phyloP scores from a whole-genome alignment of 2,329 filamentous ascomycete genomes.

The Aspergillus ochraceoroseus region DNA sequence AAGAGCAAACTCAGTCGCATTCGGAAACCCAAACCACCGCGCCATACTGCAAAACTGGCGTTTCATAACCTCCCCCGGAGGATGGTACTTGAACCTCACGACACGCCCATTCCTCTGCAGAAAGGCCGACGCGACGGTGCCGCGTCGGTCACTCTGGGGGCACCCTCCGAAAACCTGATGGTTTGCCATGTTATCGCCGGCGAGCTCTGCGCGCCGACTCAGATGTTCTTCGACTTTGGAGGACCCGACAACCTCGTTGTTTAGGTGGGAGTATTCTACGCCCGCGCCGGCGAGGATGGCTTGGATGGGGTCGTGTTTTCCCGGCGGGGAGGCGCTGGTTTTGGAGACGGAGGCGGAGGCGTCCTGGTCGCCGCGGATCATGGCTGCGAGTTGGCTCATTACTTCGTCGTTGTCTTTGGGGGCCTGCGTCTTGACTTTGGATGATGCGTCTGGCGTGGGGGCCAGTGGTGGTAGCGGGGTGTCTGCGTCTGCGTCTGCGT shows the following conservation, averaged over 20 bases:
- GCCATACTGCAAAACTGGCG: constrained; percentile 93
- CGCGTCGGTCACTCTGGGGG: constrained; percentile 16
- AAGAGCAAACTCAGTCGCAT: constrained; percentile 77
- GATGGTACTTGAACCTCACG: constrained; percentile 61
- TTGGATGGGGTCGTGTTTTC: constrained; percentile 70
- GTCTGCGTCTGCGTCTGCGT: constrained; percentile 51
- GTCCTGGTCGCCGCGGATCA: constrained; percentile 48
- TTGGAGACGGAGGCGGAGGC: constrained; percentile 20
- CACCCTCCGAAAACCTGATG: constrained; percentile 35
- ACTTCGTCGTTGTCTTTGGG: constrained; percentile 55
- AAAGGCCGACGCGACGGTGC: constrained; percentile 13
- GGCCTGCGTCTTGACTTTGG: constrained; percentile 16
- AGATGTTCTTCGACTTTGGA: constrained; percentile 87
- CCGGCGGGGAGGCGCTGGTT: constrained; percentile 22
- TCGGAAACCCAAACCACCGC: constrained; percentile 67
- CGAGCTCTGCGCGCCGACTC: constrained; percentile 64
- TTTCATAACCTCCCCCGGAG: constrained; percentile 65
- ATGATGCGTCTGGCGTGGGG: constrained; percentile 46
- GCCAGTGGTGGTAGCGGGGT: no score
- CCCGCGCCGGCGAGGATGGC: constrained; percentile 84
- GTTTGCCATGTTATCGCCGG: constrained; percentile 30
- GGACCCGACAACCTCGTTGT: constrained; percentile 87
- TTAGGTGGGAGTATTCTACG: constrained; percentile 93
- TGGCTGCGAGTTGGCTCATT: constrained; percentile 66
- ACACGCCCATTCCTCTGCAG: constrained; percentile 40